These are phyloP conservation scores for Apocynum venetum DNA, from an alignment of 257 asterid species.

Conservation along the genomic window DNA sequence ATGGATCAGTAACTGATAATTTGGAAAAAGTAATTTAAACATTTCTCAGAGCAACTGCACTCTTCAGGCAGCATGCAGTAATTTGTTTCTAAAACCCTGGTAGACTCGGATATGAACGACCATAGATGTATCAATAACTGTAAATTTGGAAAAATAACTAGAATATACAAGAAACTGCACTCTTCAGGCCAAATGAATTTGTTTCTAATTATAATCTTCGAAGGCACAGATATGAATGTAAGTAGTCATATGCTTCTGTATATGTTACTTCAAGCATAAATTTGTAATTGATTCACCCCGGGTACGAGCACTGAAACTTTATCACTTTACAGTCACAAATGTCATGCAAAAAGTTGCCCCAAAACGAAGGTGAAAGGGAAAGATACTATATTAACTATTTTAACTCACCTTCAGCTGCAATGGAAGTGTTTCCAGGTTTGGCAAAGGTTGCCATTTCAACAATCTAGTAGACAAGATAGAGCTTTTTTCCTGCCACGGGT, in stretches of 20 bases:
- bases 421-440: slow-evolving; percentile 3
- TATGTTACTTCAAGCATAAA: neutral
- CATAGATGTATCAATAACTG: neutral
- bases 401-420: slow-evolving; percentile 6
- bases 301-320: neutral
- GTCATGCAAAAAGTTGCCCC: neutral
- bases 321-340: neutral
- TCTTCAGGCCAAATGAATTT: neutral
- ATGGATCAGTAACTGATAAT: neutral
- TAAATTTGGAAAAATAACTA: neutral
- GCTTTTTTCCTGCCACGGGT: neutral
- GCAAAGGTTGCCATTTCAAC: slow-evolving; percentile 9
- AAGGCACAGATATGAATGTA: neutral
- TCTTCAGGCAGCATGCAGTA: neutral
- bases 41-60: neutral
- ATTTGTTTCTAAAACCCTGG: neutral
- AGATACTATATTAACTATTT: neutral
- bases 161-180: neutral
- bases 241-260: neutral
- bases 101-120: neutral
- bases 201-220: neutral
- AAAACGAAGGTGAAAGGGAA: neutral
- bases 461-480: neutral
- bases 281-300: neutral
- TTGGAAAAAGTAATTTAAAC: neutral